phyloP scores from a whole-genome alignment of 1,139 yeast genomes.

The Debaryomyces robertsiae region DNA sequence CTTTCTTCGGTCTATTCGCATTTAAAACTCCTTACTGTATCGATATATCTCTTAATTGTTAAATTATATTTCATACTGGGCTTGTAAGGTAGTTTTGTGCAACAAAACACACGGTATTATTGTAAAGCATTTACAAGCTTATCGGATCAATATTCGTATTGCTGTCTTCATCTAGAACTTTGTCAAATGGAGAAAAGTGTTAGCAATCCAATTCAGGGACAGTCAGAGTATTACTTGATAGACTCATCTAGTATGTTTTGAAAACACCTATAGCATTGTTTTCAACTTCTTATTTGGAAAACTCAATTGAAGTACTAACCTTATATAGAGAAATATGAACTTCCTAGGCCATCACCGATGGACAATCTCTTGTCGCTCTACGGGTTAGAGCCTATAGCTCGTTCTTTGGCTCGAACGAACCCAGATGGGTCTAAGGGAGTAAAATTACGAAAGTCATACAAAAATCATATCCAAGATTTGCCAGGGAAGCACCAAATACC shows the following conservation, averaged over 20 bases:
- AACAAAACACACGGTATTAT: not conserved
- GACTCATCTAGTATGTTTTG: constrained; percentile 26
- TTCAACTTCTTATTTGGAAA: no score
- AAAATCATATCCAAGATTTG: constrained; percentile 83
- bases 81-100: no score
- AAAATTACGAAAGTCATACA: constrained; percentile 88
- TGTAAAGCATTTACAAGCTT: not conserved
- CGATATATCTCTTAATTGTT: constrained; percentile 6
- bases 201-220: constrained; percentile 13
- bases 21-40: constrained; percentile 7
- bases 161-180: no score
- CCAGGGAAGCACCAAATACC: constrained; percentile 80
- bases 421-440: constrained; percentile 90
- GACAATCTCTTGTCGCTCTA: constrained; percentile 71
- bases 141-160: no score
- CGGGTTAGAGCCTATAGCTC: constrained; percentile 66
- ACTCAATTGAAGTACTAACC: constrained; percentile 15
- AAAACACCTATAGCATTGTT: not conserved
- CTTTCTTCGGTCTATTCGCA: not conserved
- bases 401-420: constrained; percentile 83
- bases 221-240: constrained; percentile 25
- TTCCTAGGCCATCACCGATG: constrained; percentile 67
- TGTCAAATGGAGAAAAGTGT: constrained; percentile 6
- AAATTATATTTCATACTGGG: not conserved
- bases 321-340: constrained; percentile 36